Evolutionary conservation across 2,329 filamentous ascomycete genomes (phyloP).

Genomic region (Ceratocystis cacaofunesta): DNA sequence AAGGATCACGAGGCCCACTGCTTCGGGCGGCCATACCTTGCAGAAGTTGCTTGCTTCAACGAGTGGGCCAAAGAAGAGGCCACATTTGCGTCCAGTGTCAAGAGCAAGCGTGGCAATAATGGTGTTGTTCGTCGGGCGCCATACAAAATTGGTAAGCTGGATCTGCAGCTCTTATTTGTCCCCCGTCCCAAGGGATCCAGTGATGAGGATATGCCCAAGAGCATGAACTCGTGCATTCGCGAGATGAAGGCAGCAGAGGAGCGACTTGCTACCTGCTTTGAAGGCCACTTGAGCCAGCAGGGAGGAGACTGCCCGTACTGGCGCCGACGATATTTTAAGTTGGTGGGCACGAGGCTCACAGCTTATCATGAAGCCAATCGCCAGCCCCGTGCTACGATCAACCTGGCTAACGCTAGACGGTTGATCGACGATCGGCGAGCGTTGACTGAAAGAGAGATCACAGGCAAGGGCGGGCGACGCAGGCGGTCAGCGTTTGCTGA

Average conservation of each 20-base stretch:
- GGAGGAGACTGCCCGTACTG: slow-evolving; percentile 98
- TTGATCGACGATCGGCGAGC: slow-evolving; percentile 82
- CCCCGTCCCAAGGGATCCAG: slow-evolving; percentile 74
- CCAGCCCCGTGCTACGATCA: slow-evolving; percentile 92
- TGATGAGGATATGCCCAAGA: slow-evolving; percentile 98
- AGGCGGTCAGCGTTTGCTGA: slow-evolving; percentile 93
- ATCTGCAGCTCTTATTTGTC: slow-evolving; percentile 86
- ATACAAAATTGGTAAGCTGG: slow-evolving; percentile 92
- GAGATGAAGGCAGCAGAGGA: slow-evolving; percentile 86
- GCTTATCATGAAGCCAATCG: slow-evolving; percentile 92
- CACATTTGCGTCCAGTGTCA: slow-evolving; percentile 66
- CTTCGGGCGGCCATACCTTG: slow-evolving; percentile 74
- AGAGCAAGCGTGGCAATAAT: slow-evolving; percentile 72
- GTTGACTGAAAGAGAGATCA: slow-evolving; percentile 70
- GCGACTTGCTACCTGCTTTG: slow-evolving; percentile 60
- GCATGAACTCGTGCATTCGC: slow-evolving; percentile 90
- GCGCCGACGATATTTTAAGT: slow-evolving; percentile 94
- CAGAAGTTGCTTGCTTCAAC: slow-evolving; percentile 91
- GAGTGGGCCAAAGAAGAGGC: slow-evolving; percentile 91
- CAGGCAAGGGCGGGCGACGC: slow-evolving; percentile 59
- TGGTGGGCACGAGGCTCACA: slow-evolving; percentile 78
- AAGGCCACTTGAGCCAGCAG: slow-evolving; percentile 87
- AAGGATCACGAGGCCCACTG: slow-evolving; percentile 82
- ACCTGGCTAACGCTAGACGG: slow-evolving; percentile 80
- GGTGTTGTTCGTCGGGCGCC: slow-evolving; percentile 68